phyloP scores from a whole-genome alignment of 768 basidiomycete genomes.

The Mycena capillaripes region DNA sequence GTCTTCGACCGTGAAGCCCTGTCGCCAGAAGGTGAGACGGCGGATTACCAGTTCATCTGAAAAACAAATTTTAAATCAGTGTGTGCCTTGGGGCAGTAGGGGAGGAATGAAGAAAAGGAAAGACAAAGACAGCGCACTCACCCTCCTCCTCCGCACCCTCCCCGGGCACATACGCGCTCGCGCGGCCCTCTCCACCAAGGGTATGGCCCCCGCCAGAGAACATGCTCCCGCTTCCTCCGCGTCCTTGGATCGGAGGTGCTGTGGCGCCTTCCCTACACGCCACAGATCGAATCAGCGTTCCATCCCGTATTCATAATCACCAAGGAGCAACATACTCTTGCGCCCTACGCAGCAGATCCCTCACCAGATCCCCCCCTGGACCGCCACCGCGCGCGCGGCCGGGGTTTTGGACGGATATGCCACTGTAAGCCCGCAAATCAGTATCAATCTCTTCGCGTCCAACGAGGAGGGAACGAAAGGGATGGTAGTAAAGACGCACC shows the following conservation, averaged over 20 bases:
- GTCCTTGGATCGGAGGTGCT: background rate
- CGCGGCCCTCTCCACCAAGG: conserved; percentile 75
- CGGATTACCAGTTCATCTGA: conserved; percentile 53
- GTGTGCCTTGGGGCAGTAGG: no score
- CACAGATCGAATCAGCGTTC: background rate
- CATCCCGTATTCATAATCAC: background rate
- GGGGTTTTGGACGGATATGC: conserved; percentile 79
- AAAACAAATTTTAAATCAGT: no score
- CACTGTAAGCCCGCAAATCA: no score
- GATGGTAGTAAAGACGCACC: conserved; percentile 50
- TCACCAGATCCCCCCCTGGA: conserved; percentile 54
- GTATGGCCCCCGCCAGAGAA: conserved; percentile 73
- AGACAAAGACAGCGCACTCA: background rate
- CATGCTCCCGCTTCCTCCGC: conserved; percentile 14
- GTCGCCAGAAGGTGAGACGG: conserved; percentile 78
- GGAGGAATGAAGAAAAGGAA: no score
- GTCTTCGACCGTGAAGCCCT: conserved; percentile 82
- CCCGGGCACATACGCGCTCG: conserved; percentile 69
- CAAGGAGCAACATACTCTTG: conserved; percentile 57
- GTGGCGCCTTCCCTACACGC: conserved; percentile 23
- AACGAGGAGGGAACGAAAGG: background rate
- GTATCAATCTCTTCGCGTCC: background rate
- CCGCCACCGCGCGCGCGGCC: conserved; percentile 45
- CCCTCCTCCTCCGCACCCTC: conserved; percentile 40
- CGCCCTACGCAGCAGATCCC: conserved; percentile 72